A percentile compares a stretch with the other conserved stretches of the same genome.
Evolutionary conservation across 495 filamentous ascomycete species (phyloP).

Genomic region (Coniosporium apollinis): DNA sequence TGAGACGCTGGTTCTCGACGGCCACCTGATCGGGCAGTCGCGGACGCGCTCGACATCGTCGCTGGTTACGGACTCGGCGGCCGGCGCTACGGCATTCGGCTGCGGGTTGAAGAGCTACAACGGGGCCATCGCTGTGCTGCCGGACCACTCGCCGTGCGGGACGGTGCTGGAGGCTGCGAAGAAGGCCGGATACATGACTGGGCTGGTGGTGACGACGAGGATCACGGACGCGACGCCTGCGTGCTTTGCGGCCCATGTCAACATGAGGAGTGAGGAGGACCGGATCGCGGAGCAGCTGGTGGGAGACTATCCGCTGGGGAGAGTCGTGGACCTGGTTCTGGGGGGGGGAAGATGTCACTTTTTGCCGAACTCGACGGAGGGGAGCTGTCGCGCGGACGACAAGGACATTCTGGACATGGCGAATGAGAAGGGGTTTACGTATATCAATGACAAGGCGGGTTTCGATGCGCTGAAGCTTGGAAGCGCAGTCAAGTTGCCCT

Average conservation of each 20-base stretch:
- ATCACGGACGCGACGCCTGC: slow-evolving; percentile 97
- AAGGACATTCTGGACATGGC: slow-evolving; percentile 53
- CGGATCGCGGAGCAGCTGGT: slow-evolving; percentile 82
- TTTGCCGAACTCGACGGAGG: slow-evolving; percentile 56
- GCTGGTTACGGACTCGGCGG: slow-evolving; percentile 85
- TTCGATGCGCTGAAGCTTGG: slow-evolving; percentile 65
- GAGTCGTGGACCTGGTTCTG: slow-evolving; percentile 77
- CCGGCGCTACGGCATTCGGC: slow-evolving; percentile 89
- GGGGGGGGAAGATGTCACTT: slow-evolving; percentile 92
- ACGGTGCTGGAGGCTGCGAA: slow-evolving; percentile 92
- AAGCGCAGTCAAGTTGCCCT: slow-evolving; percentile 54
- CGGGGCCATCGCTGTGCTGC: slow-evolving; percentile 78
- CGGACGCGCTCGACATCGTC: slow-evolving; percentile 67
- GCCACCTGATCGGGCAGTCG: slow-evolving; percentile 75
- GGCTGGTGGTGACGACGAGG: slow-evolving; percentile 85
- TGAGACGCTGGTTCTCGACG: slow-evolving; percentile 61
- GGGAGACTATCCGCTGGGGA: slow-evolving; percentile 68
- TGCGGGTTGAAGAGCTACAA: slow-evolving; percentile 91
- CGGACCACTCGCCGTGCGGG: slow-evolving; percentile 72
- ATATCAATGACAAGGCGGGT: slow-evolving; percentile 49
- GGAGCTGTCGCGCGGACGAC: slow-evolving; percentile 61
- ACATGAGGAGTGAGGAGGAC: slow-evolving; percentile 64
- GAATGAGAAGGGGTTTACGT: slow-evolving; percentile 60
- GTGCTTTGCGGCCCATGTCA: slow-evolving; percentile 83
- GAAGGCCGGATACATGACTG: slow-evolving; percentile 76